phyloP scores from a whole-genome alignment of 116 monocot genomes.

The Iris pallida region DNA sequence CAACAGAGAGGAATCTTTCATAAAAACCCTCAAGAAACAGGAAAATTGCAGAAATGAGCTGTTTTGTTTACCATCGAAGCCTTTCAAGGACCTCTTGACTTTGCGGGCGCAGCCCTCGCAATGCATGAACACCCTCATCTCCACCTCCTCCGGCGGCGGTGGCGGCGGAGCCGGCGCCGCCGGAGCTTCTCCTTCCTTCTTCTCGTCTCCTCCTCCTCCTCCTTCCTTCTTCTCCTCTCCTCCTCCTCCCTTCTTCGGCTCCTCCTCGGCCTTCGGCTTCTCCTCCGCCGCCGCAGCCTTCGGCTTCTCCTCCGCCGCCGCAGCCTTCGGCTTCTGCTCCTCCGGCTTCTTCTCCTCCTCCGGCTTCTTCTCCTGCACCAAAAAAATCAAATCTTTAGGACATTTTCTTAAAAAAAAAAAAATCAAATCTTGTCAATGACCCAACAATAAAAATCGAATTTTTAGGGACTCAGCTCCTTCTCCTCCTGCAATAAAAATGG shows the following conservation, averaged over 20 bases:
- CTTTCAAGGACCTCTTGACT: conserved; percentile 40
- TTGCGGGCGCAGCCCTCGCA: conserved; percentile 78
- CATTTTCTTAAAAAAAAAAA: background rate
- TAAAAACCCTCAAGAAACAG: too few relatives aligned
- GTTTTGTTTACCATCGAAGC: conserved; percentile 37
- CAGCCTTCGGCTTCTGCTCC: conserved; percentile 2
- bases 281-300: conserved; percentile 44
- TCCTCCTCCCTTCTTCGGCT: background rate
- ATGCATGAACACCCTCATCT: conserved; percentile 66
- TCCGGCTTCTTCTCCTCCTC: conserved; percentile 14
- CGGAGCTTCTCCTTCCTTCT: conserved; percentile 1
- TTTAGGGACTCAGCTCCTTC: too few relatives aligned
- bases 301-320: conserved; percentile 3
- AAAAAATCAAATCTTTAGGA: background rate
- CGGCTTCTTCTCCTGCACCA: conserved; percentile 1
- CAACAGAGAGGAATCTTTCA: too few relatives aligned
- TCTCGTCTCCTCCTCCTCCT: conserved; percentile 3
- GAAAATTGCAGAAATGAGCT: too few relatives aligned
- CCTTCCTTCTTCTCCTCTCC: background rate
- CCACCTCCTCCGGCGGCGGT: conserved; percentile 45
- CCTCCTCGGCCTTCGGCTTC: conserved; percentile 24
- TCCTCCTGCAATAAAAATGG: too few relatives aligned
- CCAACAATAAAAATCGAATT: too few relatives aligned
- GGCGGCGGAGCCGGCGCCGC: conserved; percentile 21
- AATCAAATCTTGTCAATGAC: background rate